Conservation (phyloP, 305 asterid genomes). For the Fraxinus floribunda region DNA sequence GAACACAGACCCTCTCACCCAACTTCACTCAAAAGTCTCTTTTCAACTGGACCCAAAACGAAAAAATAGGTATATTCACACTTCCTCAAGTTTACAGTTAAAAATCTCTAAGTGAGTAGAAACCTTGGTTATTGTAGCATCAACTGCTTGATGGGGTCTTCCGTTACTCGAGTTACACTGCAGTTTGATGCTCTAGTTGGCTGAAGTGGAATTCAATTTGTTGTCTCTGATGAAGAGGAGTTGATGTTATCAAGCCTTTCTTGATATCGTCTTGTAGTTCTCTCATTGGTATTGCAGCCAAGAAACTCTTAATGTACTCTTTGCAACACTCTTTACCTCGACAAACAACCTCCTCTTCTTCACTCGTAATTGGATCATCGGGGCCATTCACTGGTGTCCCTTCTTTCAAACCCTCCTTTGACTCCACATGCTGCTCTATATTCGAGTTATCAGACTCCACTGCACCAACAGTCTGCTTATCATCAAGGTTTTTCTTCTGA, state of each 20-base stretch:
- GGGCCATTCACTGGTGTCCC: constrained; percentile 18
- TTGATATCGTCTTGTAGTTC: constrained; percentile 79
- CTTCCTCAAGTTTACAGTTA: constrained; percentile 32
- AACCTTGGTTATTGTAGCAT: constrained; percentile 3
- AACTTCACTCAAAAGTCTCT: too few relatives aligned
- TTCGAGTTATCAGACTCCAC: constrained; percentile 25
- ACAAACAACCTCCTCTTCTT: constrained; percentile 40
- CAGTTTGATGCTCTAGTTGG: constrained; percentile 17
- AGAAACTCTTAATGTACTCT: constrained; percentile 84
- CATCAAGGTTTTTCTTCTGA: constrained; percentile 42
- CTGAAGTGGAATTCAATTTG: constrained; percentile 73
- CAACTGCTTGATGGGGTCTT: neutral
- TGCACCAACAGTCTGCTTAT: constrained; percentile 18
- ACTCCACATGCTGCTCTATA: constrained; percentile 24
- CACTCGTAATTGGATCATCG: constrained; percentile 41
- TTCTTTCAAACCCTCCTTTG: constrained; percentile 26
- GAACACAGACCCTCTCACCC: too few relatives aligned
- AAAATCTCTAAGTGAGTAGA: constrained; percentile 12
- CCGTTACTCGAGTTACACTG: neutral
- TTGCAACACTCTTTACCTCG: constrained; percentile 82
- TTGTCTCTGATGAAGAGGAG: constrained; percentile 48
- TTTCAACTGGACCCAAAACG: too few relatives aligned
- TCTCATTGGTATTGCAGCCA: constrained; percentile 92
- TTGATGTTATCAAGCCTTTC: constrained; percentile 62
- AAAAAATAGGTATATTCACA: constrained; percentile 17